These are phyloP conservation scores for Panicum miliaceum DNA, from an alignment of 176 grass and related monocot species.

Conservation along the genomic window DNA sequence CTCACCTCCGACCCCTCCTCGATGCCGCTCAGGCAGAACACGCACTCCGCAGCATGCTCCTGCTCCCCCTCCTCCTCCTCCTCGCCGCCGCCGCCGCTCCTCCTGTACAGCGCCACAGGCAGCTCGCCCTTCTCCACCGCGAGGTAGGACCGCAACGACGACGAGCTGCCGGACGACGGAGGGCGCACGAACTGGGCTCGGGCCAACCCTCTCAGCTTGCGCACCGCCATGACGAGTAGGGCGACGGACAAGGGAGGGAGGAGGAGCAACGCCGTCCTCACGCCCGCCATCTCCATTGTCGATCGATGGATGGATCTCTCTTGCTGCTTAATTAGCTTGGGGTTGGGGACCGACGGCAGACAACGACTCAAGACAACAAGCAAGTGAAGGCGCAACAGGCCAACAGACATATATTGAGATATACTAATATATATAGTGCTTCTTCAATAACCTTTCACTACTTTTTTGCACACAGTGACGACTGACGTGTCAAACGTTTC, in stretches of 20 bases:
- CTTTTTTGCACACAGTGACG: background rate
- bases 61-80: background rate
- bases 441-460: background rate
- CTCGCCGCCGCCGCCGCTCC: background rate
- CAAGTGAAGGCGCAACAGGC: too few species aligned
- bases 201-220: slow-evolving; percentile 37
- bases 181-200: background rate
- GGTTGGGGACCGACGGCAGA: too few species aligned
- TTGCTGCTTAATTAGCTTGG: too few species aligned
- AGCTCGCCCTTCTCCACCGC: background rate
- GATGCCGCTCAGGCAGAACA: slow-evolving; percentile 62
- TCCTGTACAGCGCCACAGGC: slow-evolving; percentile 30
- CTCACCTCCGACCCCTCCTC: slow-evolving; percentile 67
- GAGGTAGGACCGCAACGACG: too few species aligned
- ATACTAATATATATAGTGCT: too few species aligned
- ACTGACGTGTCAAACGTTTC: background rate
- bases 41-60: slow-evolving; percentile 38
- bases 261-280: background rate
- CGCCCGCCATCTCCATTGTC: background rate
- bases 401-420: too few species aligned
- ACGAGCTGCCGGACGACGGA: too few species aligned
- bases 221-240: background rate
- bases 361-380: too few species aligned
- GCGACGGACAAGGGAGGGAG: background rate
- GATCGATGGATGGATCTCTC: too few species aligned